Evolutionary conservation across 2,329 filamentous ascomycete species (phyloP).

Genomic region (Aspergillus unguis): DNA sequence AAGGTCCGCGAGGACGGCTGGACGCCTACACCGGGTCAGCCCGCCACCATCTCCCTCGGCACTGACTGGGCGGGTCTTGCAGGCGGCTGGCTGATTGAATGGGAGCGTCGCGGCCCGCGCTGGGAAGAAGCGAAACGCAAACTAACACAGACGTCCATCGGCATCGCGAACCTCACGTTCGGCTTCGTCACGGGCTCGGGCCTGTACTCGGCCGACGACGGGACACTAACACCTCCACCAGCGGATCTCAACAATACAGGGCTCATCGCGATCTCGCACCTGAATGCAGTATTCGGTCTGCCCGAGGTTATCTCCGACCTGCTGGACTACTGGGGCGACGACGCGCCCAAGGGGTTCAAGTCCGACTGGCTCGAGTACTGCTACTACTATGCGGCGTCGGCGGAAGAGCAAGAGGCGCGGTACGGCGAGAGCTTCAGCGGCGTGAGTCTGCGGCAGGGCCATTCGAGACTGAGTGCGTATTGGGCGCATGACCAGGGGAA

Average conservation of each 20-base stretch:
- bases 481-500: slow-evolving; percentile 47
- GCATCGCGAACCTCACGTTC: slow-evolving; percentile 55
- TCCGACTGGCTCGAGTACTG: slow-evolving; percentile 60
- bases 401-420: slow-evolving; percentile 50
- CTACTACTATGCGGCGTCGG: slow-evolving; percentile 53
- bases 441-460: slow-evolving; percentile 52
- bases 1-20: slow-evolving; percentile 57
- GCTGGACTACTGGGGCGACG: slow-evolving; percentile 48
- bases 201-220: slow-evolving; percentile 47
- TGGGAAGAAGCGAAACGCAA: slow-evolving; percentile 54
- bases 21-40: slow-evolving; percentile 40
- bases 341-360: slow-evolving; percentile 50
- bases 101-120: slow-evolving; percentile 54
- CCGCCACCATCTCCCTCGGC: slow-evolving; percentile 2
- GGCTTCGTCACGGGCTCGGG: slow-evolving; percentile 59
- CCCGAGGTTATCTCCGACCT: slow-evolving; percentile 58
- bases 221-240: slow-evolving; percentile 52
- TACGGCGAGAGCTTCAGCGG: slow-evolving; percentile 53
- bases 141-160: slow-evolving; percentile 48
- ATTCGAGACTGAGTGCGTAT: slow-evolving; percentile 58
- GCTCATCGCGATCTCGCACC: slow-evolving; percentile 48
- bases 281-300: slow-evolving; percentile 58
- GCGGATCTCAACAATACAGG: slow-evolving; percentile 49
- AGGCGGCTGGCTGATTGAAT: slow-evolving; percentile 58
- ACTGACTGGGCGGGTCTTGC: slow-evolving; percentile 48